Evolutionary conservation across 139 green algal species (phyloP), one percentile per base, ranked within the genome.

Genomic region (Coccomyxa sp.): DNA sequence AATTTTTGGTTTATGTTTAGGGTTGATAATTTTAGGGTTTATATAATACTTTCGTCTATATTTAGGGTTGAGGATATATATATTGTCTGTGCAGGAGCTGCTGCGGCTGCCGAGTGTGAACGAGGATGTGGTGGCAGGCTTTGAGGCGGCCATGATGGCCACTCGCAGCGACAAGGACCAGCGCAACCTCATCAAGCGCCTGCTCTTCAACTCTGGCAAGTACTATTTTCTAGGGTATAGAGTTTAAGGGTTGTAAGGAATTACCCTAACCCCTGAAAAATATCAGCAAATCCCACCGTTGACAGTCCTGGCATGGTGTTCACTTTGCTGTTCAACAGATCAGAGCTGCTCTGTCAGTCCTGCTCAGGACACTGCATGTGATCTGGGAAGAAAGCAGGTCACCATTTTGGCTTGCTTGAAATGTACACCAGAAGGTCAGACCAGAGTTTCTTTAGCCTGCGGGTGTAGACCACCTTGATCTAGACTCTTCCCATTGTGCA

Each of bases 81-180:
- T 17, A 77, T 31, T 9, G 1, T 77, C 3, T 30, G 16, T 75
- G 51, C 51, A 68, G 58, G 58, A 75, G 78, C 78, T 82, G 57
- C 23, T 32, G 78, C 23, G 23, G 57, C 51, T 75, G 58, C 32
- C 78, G 14, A 30, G 18, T 18, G n/a, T 68, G 57, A 74, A 23
- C 15, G 18, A 23, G 17, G 32, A 71, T 10, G 13, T 31, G 28
- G 13, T 51, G 57, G 58, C 18, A 3, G 71, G 27, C 51, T 71
- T 82, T 75, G 71, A 91, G 30, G 67, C 67, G 11, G 75, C 79
- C 57, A 67, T 94, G 17, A 38, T 21, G 16, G 80, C 68, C 0
- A 81, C 60, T n/a, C 76, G 84, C 38, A 89, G 86, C 16, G 94
- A 96, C n/a, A 96, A 96, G 86, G 89, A 93, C 57, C 91, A 96